Percentiles rank a stretch among this genome's conserved stretches.
phyloP scores from a whole-genome alignment of 768 basidiomycete genomes.

The Leucocoprinus sp. region DNA sequence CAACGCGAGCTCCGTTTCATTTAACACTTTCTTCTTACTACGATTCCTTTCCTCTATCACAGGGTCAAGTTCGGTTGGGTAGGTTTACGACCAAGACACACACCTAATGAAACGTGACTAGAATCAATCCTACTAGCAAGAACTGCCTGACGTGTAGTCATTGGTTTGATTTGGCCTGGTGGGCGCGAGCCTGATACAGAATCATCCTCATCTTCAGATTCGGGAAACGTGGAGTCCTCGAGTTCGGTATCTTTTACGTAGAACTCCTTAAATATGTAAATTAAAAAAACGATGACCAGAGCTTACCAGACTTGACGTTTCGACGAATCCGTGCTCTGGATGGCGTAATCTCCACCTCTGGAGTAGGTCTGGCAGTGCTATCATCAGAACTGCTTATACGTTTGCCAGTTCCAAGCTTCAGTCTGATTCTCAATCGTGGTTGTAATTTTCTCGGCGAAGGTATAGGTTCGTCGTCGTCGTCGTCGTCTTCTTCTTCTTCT shows the following conservation, averaged over 20 bases:
- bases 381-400: conserved; percentile 20
- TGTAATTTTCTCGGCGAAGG: conserved; percentile 23
- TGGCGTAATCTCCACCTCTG: conserved; percentile 15
- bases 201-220: conserved; percentile 22
- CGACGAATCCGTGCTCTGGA: conserved; percentile 22
- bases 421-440: conserved; percentile 52
- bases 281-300: neutral
- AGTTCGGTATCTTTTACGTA: conserved; percentile 26
- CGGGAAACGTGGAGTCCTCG: conserved; percentile 27
- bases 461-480: conserved; percentile 18
- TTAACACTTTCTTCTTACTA: conserved; percentile 59
- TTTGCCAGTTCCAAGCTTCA: conserved; percentile 42
- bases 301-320: conserved; percentile 18
- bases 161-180: conserved; percentile 23
- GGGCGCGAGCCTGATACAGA: conserved; percentile 22
- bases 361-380: conserved; percentile 20
- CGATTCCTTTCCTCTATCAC: conserved; percentile 20
- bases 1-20: conserved; percentile 64
- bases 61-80: neutral
- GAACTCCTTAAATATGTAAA: conserved; percentile 1
- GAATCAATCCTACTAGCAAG: conserved; percentile 62
- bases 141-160: conserved; percentile 62
- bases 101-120: conserved; percentile 60
- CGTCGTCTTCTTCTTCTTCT: conserved; percentile 13
- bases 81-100: conserved; percentile 1